phyloP scores from a whole-genome alignment of 345 rosid species.

The Citrus reticulata region DNA sequence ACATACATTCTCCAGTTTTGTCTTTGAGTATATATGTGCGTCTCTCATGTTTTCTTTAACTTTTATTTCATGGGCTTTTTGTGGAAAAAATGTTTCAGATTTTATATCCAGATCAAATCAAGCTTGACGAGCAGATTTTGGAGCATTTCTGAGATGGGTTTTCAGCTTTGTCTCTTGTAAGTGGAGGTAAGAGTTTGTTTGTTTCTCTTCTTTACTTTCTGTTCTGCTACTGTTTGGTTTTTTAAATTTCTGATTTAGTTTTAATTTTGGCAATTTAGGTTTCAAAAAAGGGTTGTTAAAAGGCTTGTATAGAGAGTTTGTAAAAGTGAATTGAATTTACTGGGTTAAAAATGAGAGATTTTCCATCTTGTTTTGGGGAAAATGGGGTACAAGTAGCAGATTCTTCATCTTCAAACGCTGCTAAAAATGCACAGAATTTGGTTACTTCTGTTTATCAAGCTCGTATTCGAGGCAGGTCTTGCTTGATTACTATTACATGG shows the following conservation, averaged over 20 bases:
- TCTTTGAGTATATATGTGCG: conserved; percentile 18
- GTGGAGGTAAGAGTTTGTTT: conserved; percentile 27
- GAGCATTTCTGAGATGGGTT: conserved; percentile 25
- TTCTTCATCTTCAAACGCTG: conserved; percentile 61
- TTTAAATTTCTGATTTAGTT: conserved; percentile 1
- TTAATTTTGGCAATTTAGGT: conserved; percentile 24
- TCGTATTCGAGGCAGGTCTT: conserved; percentile 56
- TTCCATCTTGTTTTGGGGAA: conserved; percentile 94
- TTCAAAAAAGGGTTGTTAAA: conserved; percentile 34
- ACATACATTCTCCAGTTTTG: conserved; percentile 33
- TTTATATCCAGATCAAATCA: conserved; percentile 29
- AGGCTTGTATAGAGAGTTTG: conserved; percentile 11
- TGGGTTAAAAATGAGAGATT: conserved; percentile 67
- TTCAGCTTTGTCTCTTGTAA: conserved; percentile 3
- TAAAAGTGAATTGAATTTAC: conserved; percentile 15
- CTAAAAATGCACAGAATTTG: conserved; percentile 67
- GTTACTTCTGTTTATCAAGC: conserved; percentile 75
- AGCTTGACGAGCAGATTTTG: conserved; percentile 23
- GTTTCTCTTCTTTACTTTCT: conserved; percentile 1
- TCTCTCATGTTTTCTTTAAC: conserved; percentile 4
- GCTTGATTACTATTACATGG: conserved; percentile 80
- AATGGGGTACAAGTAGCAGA: conserved; percentile 86
- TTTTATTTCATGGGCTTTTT: conserved; percentile 4
- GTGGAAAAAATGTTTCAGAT: conserved; percentile 16
- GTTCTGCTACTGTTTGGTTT: conserved; percentile 2